Percentiles rank a stretch among this genome's conserved stretches.
Evolutionary conservation across 1,284 basidiomycete species (phyloP).

Genomic region (Ustilago esculenta): DNA sequence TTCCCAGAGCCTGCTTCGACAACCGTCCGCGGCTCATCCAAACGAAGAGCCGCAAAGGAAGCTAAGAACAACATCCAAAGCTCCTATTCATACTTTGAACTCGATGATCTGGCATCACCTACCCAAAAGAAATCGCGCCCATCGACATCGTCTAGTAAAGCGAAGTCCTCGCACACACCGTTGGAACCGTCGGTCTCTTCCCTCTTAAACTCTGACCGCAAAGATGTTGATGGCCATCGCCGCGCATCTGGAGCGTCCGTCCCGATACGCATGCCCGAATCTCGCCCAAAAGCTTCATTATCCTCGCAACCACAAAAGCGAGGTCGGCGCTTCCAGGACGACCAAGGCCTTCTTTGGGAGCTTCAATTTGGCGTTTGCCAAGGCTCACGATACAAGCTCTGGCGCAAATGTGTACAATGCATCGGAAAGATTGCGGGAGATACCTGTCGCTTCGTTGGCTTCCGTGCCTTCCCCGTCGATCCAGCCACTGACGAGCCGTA

Average conservation of each 20-base stretch:
- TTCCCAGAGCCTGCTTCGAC: not conserved
- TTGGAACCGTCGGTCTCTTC: not conserved
- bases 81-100: conserved; percentile 12
- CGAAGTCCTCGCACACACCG: not conserved
- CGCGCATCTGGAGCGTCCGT: not conserved
- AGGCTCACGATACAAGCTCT: conserved; percentile 3
- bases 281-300: not conserved
- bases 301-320: not conserved
- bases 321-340: conserved; percentile 12
- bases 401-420: conserved; percentile 38
- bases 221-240: conserved; percentile 1
- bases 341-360: conserved; percentile 16
- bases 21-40: conserved; percentile 8
- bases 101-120: not conserved
- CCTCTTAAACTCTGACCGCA: not conserved
- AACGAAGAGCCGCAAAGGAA: conserved; percentile 26
- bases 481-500: conserved; percentile 8
- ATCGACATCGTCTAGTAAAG: conserved; percentile 1
- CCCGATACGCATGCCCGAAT: not conserved
- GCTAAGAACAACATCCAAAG: conserved; percentile 27
- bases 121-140: conserved; percentile 11
- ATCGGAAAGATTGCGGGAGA: conserved; percentile 25
- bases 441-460: conserved; percentile 36
- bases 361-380: conserved; percentile 17
- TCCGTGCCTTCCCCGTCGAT: conserved; percentile 36